Percentiles rank a stretch among this genome's conserved stretches.
These are phyloP conservation scores for Clarireedia homoeocarpa DNA, from an alignment of 2,329 filamentous ascomycete genomes.

Conservation along the genomic window DNA sequence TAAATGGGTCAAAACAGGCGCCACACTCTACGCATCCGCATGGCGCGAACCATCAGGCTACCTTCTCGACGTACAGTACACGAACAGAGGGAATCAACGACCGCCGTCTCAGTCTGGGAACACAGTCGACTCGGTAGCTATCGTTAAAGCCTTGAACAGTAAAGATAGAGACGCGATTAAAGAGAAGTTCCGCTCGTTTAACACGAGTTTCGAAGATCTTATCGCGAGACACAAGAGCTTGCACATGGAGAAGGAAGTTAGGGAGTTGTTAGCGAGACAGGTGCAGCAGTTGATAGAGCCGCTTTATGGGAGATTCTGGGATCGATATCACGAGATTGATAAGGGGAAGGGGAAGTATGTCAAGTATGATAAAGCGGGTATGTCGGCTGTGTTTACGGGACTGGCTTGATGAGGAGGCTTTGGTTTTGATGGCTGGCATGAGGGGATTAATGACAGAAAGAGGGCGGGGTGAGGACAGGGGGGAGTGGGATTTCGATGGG, in stretches of 20 bases:
- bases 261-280: conserved; percentile 70
- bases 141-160: conserved; percentile 73
- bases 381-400: conserved; percentile 51
- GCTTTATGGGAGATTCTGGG: conserved; percentile 91
- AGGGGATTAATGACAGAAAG: not conserved
- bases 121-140: conserved; percentile 67
- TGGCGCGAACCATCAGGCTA: conserved; percentile 84
- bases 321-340: conserved; percentile 94
- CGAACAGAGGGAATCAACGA: conserved; percentile 56
- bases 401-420: not conserved
- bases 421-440: not conserved
- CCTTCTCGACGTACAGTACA: conserved; percentile 87
- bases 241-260: conserved; percentile 86
- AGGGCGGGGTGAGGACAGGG: not conserved
- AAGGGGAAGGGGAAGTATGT: conserved; percentile 98
- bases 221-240: conserved; percentile 74
- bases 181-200: conserved; percentile 90
- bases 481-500: not conserved
- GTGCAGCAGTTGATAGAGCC: conserved; percentile 90
- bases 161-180: conserved; percentile 97
- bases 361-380: conserved; percentile 84
- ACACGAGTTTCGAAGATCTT: conserved; percentile 82
- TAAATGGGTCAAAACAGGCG: conserved; percentile 80
- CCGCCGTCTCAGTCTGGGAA: conserved; percentile 62
- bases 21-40: conserved; percentile 70